Evolutionary conservation across 441 rosid genomes (phyloP).

Genomic region (Isatis lusitanica): DNA sequence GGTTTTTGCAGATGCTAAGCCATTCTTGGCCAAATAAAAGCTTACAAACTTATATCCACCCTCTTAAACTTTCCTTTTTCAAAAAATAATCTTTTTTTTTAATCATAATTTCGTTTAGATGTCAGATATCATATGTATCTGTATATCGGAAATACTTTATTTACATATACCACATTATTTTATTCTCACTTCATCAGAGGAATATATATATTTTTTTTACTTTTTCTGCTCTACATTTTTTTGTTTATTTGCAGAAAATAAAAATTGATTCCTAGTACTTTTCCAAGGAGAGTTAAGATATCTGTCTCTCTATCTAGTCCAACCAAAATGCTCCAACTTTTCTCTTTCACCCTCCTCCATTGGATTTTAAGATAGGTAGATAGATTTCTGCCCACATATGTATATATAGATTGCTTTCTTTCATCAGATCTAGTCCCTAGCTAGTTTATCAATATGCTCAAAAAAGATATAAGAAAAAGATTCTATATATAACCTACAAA

Average conservation of each 20-base stretch:
- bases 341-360: slow-evolving; percentile 38
- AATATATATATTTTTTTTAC: background rate
- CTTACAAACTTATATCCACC: slow-evolving; percentile 26
- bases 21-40: slow-evolving; percentile 39
- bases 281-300: slow-evolving; percentile 32
- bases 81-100: background rate
- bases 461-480: slow-evolving; percentile 18
- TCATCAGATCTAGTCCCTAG: slow-evolving; percentile 35
- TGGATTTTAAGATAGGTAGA: slow-evolving; percentile 18
- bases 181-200: slow-evolving; percentile 24
- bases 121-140: background rate
- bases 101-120: background rate
- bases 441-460: slow-evolving; percentile 31
- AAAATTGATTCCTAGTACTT: slow-evolving; percentile 40
- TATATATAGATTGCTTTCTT: slow-evolving; percentile 23
- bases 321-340: slow-evolving; percentile 32
- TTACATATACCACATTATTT: slow-evolving; percentile 19
- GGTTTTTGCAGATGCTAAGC: slow-evolving; percentile 31
- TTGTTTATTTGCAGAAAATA: background rate
- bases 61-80: slow-evolving; percentile 24
- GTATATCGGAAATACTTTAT: background rate
- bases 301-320: slow-evolving; percentile 21
- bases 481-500: slow-evolving; percentile 25
- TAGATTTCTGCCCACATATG: slow-evolving; percentile 4
- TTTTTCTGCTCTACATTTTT: background rate